Conservation (phyloP, 1,284 basidiomycete species). For the Rhodotorula mucilaginosa region DNA sequence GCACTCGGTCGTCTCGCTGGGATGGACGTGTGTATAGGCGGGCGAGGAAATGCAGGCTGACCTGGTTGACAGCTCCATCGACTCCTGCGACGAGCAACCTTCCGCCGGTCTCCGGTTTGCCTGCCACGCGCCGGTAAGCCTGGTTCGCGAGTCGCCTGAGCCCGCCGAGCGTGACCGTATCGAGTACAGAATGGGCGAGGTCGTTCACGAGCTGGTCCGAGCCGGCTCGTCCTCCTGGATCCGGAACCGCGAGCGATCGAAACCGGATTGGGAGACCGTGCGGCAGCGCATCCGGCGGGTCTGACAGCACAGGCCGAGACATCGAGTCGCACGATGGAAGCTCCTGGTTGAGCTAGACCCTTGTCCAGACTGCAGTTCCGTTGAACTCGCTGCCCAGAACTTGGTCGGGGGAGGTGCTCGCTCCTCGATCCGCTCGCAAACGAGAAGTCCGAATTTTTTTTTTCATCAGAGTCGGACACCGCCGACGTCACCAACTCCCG, state of each 20-base stretch:
- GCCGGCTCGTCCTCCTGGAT: slow-evolving; percentile 17
- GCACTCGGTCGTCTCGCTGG: not conserved
- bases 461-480: not conserved
- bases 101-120: not conserved
- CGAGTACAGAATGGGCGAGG: slow-evolving; percentile 14
- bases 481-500: not conserved
- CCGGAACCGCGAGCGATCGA: slow-evolving; percentile 29
- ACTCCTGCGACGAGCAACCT: slow-evolving; percentile 26
- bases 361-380: not conserved
- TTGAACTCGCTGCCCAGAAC: too few relatives aligned
- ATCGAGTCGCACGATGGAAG: not conserved
- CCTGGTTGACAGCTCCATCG: slow-evolving; percentile 39
- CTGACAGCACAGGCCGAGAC: not conserved
- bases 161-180: slow-evolving; percentile 24
- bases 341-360: not conserved
- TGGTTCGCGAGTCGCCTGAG: slow-evolving; percentile 10
- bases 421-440: not conserved
- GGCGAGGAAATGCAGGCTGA: not conserved
- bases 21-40: too few relatives aligned
- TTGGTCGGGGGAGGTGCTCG: too few relatives aligned
- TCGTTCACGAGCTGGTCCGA: slow-evolving; percentile 29
- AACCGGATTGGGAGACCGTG: slow-evolving; percentile 38
- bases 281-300: slow-evolving; percentile 2
- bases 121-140: not conserved
- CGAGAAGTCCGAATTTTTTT: not conserved